phyloP scores from a whole-genome alignment of 2,329 filamentous ascomycete genomes.

The Fusarium oligoseptatum region DNA sequence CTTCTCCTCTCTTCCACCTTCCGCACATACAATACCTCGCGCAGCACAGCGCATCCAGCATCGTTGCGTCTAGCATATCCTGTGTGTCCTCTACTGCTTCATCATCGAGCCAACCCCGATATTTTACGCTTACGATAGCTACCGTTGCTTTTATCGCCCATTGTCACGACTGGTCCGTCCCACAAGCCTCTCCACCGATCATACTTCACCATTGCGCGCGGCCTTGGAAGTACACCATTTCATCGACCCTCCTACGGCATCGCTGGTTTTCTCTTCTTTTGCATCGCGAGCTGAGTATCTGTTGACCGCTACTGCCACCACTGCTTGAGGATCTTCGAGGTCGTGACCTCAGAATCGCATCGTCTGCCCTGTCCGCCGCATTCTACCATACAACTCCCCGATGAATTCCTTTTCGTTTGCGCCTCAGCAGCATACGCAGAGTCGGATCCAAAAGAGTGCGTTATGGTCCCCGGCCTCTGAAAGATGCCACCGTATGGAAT shows the following conservation, averaged over 20 bases:
- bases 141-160: constrained; percentile 37
- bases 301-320: no score
- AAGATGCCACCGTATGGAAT: no score
- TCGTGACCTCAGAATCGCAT: no score
- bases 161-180: constrained; percentile 24
- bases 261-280: no score
- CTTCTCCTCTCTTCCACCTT: constrained; percentile 31
- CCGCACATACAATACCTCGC: constrained; percentile 24
- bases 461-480: constrained; percentile 3
- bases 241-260: no score
- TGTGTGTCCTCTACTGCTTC: not conserved
- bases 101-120: constrained; percentile 10
- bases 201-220: no score
- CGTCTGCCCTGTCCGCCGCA: no score
- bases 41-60: constrained; percentile 6
- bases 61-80: constrained; percentile 22
- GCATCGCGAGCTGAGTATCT: no score
- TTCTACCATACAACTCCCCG: no score
- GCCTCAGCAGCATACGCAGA: constrained; percentile 66
- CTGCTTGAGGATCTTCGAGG: no score
- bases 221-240: no score
- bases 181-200: constrained; percentile 1
- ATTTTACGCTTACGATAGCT: constrained; percentile 9
- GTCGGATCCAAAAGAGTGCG: constrained; percentile 88
- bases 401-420: constrained; percentile 80